Base-by-base conservation (phyloP, 345 rosid genomes). In the Pugionium cornutum region DNA sequence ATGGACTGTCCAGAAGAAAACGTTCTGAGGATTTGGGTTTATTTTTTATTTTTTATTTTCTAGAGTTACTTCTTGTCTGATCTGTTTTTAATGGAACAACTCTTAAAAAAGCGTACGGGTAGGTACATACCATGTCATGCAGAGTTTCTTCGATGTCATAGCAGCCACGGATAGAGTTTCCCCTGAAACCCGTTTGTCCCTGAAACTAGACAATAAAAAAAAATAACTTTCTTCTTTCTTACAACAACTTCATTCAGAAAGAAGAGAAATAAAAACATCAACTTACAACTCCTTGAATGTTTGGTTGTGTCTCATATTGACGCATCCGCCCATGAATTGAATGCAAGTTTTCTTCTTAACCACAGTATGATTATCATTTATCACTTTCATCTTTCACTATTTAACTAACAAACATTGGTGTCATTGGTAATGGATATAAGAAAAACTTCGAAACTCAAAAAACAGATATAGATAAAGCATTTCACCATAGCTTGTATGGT, bases 241-340 rank as follows among this genome's bases (percentile, higher is more conserved):
- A 50, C 30, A 26, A 8, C 28, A 35, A 8, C 25, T 29, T 72
- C 1, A 36, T 60, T 55, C 37, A 1, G 27, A 35, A 55, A 9
- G 53, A 62, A 25, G 48, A 56, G 37, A 27, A 3, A 27, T 34
- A 46, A 46, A 53, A 62, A 56, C 47, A 53, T 41, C 35, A 34
- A 69, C 76, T 48, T 65, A 80, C 84, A 80, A 75, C 54, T 76
- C 68, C 82, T 52, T 76, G 88, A 69, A 80, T 65, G 74, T 61
- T 81, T 58, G 71, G 77, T 53, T 69, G 82, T 59, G 61, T 64
- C 30, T 80, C 82, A 58, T 62, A 78, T 40, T 80, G 84, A 76
- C 41, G 51, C 53, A 71, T 64, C 11, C 73, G 73, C 34, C 78
- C 76, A 39, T 80, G 53, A 52, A 75, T 4, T 43, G 81, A 66